Evolutionary conservation across 768 basidiomycete genomes (phyloP).

Genomic region (Russula virescens): DNA sequence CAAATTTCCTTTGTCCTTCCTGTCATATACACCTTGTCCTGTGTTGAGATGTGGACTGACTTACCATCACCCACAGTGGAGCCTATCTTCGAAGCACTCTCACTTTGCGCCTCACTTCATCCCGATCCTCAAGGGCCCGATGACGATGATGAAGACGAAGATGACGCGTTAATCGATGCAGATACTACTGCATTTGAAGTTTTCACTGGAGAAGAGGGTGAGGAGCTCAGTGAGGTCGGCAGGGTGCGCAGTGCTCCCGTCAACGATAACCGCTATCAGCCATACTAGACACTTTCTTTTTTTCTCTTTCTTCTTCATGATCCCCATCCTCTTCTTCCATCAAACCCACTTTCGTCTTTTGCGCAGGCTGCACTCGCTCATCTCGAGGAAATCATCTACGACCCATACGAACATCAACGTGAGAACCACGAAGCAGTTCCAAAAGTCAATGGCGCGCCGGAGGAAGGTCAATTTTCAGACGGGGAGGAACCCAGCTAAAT

Average conservation of each 20-base stretch:
- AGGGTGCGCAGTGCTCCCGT: conserved; percentile 90
- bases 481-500: conserved; percentile 16
- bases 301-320: conserved; percentile 21
- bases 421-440: conserved; percentile 4
- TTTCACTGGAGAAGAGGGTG: conserved; percentile 54
- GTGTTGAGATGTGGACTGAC: too few species aligned
- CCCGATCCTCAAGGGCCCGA: conserved; percentile 55
- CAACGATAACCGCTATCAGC: conserved; percentile 70
- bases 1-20: not conserved
- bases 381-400: conserved; percentile 74
- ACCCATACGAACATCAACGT: conserved; percentile 36
- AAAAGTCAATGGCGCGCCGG: conserved; percentile 20
- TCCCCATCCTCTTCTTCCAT: conserved; percentile 17
- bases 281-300: conserved; percentile 61
- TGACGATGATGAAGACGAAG: conserved; percentile 41
- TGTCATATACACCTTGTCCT: not conserved
- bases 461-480: conserved; percentile 24
- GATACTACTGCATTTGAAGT: conserved; percentile 38
- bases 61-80: conserved; percentile 50
- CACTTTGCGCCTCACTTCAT: conserved; percentile 77
- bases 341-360: conserved; percentile 14
- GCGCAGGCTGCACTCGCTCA: conserved; percentile 73
- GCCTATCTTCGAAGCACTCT: conserved; percentile 80
- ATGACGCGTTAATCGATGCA: conserved; percentile 51
- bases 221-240: conserved; percentile 83